Evolutionary conservation across 2,329 filamentous ascomycete genomes (phyloP), one percentile per base, ranked within the genome.

Genomic region (Ceratocystis harringtonii): DNA sequence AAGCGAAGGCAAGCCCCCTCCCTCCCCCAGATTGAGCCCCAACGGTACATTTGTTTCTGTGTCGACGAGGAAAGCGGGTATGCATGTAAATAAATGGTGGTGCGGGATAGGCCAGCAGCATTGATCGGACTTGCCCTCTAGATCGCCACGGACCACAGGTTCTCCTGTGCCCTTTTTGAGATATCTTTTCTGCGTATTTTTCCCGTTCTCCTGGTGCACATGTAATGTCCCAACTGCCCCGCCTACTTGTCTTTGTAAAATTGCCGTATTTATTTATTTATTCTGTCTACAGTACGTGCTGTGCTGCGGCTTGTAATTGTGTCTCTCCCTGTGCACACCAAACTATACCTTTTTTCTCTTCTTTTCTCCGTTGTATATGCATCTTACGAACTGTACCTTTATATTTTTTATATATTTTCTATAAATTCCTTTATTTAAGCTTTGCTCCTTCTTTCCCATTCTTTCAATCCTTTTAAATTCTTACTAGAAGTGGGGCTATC

Each of bases 81-180:
- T 36, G 32, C 10, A 8, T 41, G 10, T 41, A 41, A 15, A 41
- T 28, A 41, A 41, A 41, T 36, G 17, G 19, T 30, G 30, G 55
- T 32, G 55, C 22, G 25, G 48, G 25, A 52, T 17, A 15, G 19
- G 6, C 10, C 36, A 41, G 12, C 36, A 41, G 36, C 55, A 58
- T 58, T 58, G n/a, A 58, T 12, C 55, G 55, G 55, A 36, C 55
- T 58, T 58, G 28, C 28, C n/a, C 25, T 58, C 28, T 58, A n/a
- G 48, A 52, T 52, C 22, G 22, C 17, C 55, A 58, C 55, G 32
- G 55, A 58, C 55, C 55, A 58, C 30, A 58, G 17, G 55, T 58
- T 58, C 55, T 32, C 17, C 55, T 58, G 55, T 30, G 55, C 28
- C 12, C 19, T 28, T 57, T 30, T 32, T 1, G 52, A 17, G 10